Percentiles rank a stretch among this genome's conserved stretches.
phyloP scores from a whole-genome alignment of 2,329 filamentous ascomycete genomes.

The Colletotrichum cordylinicola region DNA sequence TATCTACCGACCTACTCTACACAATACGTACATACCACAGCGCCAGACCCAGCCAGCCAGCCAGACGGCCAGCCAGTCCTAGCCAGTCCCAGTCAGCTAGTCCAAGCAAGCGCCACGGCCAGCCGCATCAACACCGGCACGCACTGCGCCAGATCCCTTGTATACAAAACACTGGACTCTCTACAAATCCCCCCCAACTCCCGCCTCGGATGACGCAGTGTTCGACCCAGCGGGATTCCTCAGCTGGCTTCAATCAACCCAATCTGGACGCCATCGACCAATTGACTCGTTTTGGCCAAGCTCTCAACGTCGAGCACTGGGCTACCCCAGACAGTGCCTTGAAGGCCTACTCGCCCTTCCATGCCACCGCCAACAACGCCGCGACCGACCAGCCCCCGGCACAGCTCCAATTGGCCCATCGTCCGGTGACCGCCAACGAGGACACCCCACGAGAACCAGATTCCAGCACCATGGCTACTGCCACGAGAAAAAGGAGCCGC shows the following conservation, averaged over 20 bases:
- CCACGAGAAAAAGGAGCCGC: conserved; percentile 29
- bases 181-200: not conserved
- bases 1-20: not conserved
- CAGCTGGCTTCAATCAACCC: conserved; percentile 17
- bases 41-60: not conserved
- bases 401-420: conserved; percentile 14
- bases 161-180: not conserved
- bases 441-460: not conserved
- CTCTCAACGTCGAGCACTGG: conserved; percentile 20
- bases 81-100: not conserved
- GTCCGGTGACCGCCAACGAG: conserved; percentile 12
- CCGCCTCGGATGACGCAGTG: conserved; percentile 22
- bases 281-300: conserved; percentile 19
- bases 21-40: not conserved
- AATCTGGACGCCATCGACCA: conserved; percentile 19
- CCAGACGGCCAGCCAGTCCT: not conserved
- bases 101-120: not conserved
- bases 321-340: conserved; percentile 14
- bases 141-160: not conserved
- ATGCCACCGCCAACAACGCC: not conserved
- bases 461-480: conserved; percentile 11
- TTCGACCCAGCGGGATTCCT: conserved; percentile 20
- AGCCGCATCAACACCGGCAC: not conserved
- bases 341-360: conserved; percentile 11
- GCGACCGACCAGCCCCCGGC: not conserved